phyloP scores from a whole-genome alignment of 139 green algal species.

The Zygnema cylindricum region DNA sequence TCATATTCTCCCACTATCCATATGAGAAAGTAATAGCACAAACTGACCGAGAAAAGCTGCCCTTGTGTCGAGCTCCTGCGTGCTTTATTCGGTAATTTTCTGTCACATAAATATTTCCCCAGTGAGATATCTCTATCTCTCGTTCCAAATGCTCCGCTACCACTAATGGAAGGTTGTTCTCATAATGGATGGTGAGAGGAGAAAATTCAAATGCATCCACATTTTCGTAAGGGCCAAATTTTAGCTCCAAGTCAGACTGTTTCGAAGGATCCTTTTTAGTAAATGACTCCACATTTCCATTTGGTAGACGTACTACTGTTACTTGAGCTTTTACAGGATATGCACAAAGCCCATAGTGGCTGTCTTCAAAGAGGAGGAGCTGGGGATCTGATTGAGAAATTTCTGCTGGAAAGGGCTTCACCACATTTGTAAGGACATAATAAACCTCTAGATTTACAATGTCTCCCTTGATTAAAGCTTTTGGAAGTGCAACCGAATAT shows the following conservation, averaged over 20 bases:
- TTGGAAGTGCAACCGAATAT: constrained; percentile 23
- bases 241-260: constrained; percentile 43
- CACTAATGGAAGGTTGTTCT: constrained; percentile 80
- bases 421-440: constrained; percentile 56
- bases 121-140: constrained; percentile 90
- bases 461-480: constrained; percentile 30
- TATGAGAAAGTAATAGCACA: neutral
- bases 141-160: constrained; percentile 69
- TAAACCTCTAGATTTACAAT: constrained; percentile 31
- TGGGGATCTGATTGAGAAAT: constrained; percentile 77
- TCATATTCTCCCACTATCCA: neutral
- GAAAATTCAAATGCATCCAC: constrained; percentile 59
- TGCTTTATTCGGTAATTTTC: constrained; percentile 83
- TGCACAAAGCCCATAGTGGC: constrained; percentile 70
- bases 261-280: constrained; percentile 62
- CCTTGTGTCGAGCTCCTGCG: constrained; percentile 70
- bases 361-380: constrained; percentile 74
- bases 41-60: constrained; percentile 65
- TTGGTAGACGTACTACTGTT: constrained; percentile 68
- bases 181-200: constrained; percentile 77
- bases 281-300: constrained; percentile 62
- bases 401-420: constrained; percentile 70
- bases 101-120: constrained; percentile 90
- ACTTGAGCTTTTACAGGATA: constrained; percentile 73
- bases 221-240: constrained; percentile 67